Base-by-base conservation (phyloP, 257 asterid species). In the Hygrophila difformis region DNA sequence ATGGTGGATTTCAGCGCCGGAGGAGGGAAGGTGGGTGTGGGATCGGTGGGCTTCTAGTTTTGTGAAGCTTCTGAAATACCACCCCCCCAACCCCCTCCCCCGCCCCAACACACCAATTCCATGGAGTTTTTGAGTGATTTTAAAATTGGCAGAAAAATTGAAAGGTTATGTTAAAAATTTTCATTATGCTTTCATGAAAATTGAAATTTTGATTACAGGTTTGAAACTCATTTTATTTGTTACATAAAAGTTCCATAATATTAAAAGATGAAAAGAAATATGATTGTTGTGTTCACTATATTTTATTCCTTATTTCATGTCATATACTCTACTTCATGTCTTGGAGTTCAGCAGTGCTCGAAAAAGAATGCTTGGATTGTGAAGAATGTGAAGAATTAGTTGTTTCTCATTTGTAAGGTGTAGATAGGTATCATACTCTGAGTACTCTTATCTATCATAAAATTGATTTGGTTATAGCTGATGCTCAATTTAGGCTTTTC, bases 331-430 rank as follows among this genome's bases (percentile, higher is more conserved):
- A 57, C 91, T 85, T 59, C 93, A 79, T 41, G 70, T 82, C 60
- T 59, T 89, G 67, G 98, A 89, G 91, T 89, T 89, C 72, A 89
- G 94, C 47, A 77, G 94, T 64, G 82, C 88, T 57, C 78, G 98
- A 55, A 82, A 67, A 75, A 82, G 96, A 72, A 89, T 89, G 98
- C 85, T 96, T 0, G 98, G 36, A 79, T 89, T 35, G 82, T 89
- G 28, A 73, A 69, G 50, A 82, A 70, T 40, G 61, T 39, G 5
- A 85, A 82, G 67, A 70, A 82, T 49, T 84, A 79, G 71, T 71
- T 85, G 63, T 66, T 89, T 54, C 93, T 89, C 54, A 78, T 89
- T 19, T 75, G 82, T 77, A 89, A 89, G 76, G 98, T 24, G 95
- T 96, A 5, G 98, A 89, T 79, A 85, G 87, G 98, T 88, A 52